Evolutionary conservation across 352 stramenopile genomes (phyloP).

Genomic region (Phytophthora hybrid): DNA sequence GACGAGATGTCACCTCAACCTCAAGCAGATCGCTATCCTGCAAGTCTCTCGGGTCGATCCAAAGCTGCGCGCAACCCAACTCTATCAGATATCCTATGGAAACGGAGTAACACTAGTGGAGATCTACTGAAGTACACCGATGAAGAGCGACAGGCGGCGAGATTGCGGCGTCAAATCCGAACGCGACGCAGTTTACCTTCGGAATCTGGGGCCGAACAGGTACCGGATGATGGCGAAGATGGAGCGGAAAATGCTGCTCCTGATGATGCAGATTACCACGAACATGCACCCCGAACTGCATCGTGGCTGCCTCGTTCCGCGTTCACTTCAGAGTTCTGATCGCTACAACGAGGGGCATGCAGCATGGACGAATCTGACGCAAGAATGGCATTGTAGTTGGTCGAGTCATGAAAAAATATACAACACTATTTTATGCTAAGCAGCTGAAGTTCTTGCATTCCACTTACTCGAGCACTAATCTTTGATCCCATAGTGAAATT

Average conservation of each 20-base stretch:
- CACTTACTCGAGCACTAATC: too few relatives aligned
- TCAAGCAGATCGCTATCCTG: neutral
- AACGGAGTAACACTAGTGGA: slow-evolving; percentile 10
- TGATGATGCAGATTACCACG: neutral
- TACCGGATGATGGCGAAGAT: neutral
- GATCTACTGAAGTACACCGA: neutral
- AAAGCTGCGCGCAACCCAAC: slow-evolving; percentile 4
- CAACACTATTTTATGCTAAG: too few relatives aligned
- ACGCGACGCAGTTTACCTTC: neutral
- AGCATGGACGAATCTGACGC: too few relatives aligned
- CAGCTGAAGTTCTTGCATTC: too few relatives aligned
- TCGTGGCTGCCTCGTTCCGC: neutral
- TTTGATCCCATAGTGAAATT: too few relatives aligned
- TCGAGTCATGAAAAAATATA: too few relatives aligned
- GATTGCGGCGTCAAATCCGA: neutral
- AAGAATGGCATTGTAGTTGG: too few relatives aligned
- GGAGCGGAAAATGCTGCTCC: neutral
- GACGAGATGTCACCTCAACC: neutral
- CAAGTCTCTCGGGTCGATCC: slow-evolving; percentile 7
- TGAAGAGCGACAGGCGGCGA: neutral
- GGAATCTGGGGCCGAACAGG: neutral
- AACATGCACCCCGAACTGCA: neutral
- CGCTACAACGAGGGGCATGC: too few relatives aligned
- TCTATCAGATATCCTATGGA: slow-evolving; percentile 17
- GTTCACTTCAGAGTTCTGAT: neutral